Conservation (phyloP, 2,329 filamentous ascomycete species). For the Diplodia sapinea region DNA sequence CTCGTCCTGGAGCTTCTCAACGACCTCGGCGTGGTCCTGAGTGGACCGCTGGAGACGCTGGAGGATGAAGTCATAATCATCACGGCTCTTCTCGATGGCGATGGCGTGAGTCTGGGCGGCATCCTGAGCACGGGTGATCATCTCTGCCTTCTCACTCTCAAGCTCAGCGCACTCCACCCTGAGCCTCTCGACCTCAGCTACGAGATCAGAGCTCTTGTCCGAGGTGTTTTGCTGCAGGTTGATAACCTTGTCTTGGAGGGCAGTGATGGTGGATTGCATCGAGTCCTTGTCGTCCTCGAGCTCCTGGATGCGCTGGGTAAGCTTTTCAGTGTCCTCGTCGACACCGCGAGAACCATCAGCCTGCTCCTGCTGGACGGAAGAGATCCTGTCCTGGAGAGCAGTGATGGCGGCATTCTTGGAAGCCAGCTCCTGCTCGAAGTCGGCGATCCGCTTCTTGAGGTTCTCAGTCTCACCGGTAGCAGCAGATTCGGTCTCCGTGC, state of each 20-base stretch:
- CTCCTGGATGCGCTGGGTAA: conserved; percentile 27
- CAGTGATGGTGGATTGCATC: conserved; percentile 24
- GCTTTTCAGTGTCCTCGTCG: not conserved
- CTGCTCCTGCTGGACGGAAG: conserved; percentile 15
- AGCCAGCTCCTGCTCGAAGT: conserved; percentile 25
- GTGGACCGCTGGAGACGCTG: conserved; percentile 11
- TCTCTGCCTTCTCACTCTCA: conserved; percentile 25
- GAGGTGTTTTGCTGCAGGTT: conserved; percentile 23
- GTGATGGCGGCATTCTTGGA: conserved; percentile 22
- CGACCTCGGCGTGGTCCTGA: not conserved
- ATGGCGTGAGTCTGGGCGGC: conserved; percentile 17
- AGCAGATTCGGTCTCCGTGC: conserved; percentile 9
- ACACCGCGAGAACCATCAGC: conserved; percentile 11
- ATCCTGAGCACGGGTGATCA: conserved; percentile 13
- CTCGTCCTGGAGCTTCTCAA: conserved; percentile 21
- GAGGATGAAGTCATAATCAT: conserved; percentile 20
- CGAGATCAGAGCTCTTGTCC: conserved; percentile 21
- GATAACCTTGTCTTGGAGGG: conserved; percentile 28
- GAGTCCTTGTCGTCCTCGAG: conserved; percentile 23
- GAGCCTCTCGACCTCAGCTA: conserved; percentile 27
- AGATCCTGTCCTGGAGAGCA: conserved; percentile 18
- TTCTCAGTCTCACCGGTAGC: conserved; percentile 10
- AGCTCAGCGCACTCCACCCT: conserved; percentile 13
- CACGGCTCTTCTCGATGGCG: conserved; percentile 8
- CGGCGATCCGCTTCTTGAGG: conserved; percentile 13